These are phyloP conservation scores for Capsella bursapastoris DNA, from an alignment of 345 rosid genomes.

Conservation along the genomic window DNA sequence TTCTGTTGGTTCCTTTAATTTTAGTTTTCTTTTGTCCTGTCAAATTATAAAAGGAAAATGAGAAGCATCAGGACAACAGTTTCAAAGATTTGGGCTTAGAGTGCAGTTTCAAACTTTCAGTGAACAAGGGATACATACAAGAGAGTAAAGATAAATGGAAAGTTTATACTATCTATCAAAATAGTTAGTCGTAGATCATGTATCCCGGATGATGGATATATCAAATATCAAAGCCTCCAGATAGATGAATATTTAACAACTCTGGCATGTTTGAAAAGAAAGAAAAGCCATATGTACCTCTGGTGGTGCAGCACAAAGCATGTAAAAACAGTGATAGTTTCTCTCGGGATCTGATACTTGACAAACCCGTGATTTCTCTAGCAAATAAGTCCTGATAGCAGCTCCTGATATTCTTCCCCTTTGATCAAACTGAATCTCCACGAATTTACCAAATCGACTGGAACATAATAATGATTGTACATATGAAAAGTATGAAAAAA, in stretches of 20 bases:
- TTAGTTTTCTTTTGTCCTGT: slow-evolving; percentile 71
- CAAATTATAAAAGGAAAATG: slow-evolving; percentile 17
- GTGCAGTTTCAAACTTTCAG: not conserved
- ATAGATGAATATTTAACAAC: slow-evolving; percentile 7
- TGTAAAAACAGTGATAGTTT: slow-evolving; percentile 97
- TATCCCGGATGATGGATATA: slow-evolving; percentile 6
- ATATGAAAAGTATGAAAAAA: slow-evolving; percentile 9
- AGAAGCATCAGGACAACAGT: slow-evolving; percentile 21
- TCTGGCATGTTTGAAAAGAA: slow-evolving; percentile 20
- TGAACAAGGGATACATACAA: slow-evolving; percentile 17
- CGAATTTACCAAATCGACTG: slow-evolving; percentile 98
- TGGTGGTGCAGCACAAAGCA: slow-evolving; percentile 95
- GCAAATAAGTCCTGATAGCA: slow-evolving; percentile 92
- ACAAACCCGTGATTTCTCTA: slow-evolving; percentile 97
- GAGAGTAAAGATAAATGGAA: not conserved
- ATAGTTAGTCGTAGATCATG: slow-evolving; percentile 1
- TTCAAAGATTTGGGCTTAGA: slow-evolving; percentile 15
- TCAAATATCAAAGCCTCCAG: not conserved
- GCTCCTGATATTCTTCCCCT: slow-evolving; percentile 94
- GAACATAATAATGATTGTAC: slow-evolving; percentile 42
- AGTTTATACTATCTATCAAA: slow-evolving; percentile 23
- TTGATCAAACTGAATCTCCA: slow-evolving; percentile 94
- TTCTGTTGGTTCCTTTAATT: slow-evolving; percentile 68
- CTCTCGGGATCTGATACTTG: slow-evolving; percentile 97
- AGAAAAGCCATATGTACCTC: slow-evolving; percentile 57